Percentiles rank a stretch among this genome's conserved stretches.
phyloP scores from a whole-genome alignment of 257 asterid species.

The Solanum phureja region DNA sequence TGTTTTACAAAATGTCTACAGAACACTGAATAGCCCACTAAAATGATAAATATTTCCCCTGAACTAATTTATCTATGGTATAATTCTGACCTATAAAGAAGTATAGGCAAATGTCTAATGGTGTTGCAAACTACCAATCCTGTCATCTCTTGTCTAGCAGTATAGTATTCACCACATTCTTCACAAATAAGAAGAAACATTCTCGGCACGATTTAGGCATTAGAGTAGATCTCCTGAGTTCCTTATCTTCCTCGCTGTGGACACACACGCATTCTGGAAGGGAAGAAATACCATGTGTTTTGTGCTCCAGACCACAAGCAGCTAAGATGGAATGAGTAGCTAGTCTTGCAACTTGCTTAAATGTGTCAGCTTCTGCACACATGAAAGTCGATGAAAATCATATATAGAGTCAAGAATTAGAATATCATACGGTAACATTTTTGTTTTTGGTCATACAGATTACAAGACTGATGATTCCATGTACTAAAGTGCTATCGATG shows the following conservation, averaged over 20 bases:
- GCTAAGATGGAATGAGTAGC: conserved; percentile 63
- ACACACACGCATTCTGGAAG: conserved; percentile 30
- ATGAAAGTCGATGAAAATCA: not conserved
- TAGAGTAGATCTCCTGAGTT: conserved; percentile 31
- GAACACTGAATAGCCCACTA: not conserved
- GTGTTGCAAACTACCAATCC: not conserved
- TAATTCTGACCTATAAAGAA: not conserved
- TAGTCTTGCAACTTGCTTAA: conserved; percentile 55
- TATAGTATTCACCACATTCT: conserved; percentile 37
- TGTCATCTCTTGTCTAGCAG: conserved; percentile 17
- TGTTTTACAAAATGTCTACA: not conserved
- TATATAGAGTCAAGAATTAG: not conserved
- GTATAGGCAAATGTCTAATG: not conserved
- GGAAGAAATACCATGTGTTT: conserved; percentile 17
- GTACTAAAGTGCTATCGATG: not conserved
- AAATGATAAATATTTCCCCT: not conserved
- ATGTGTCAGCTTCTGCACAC: conserved; percentile 34
- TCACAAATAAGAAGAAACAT: conserved; percentile 53
- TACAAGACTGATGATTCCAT: not conserved
- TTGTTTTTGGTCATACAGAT: not conserved
- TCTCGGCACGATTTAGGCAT: conserved; percentile 60
- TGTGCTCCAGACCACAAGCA: conserved; percentile 57
- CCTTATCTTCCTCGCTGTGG: conserved; percentile 23
- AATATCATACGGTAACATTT: not conserved
- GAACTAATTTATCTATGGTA: not conserved